These are phyloP conservation scores for Zymoseptoria brevis DNA, from an alignment of 2,329 filamentous ascomycete species.

Conservation along the genomic window DNA sequence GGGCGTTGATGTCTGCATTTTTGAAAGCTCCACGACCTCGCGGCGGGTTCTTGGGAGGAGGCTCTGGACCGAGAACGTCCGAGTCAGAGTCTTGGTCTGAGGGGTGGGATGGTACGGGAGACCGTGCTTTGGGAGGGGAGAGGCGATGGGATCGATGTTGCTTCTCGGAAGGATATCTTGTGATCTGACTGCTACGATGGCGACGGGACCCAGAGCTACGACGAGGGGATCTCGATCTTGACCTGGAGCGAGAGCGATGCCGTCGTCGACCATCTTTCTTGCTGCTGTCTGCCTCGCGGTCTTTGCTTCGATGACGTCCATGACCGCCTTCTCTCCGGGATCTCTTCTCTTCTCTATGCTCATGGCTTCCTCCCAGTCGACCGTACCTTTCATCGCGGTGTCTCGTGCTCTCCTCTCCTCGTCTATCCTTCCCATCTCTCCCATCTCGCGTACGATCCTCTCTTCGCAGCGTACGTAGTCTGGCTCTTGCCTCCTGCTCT, in stretches of 20 bases:
- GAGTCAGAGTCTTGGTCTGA: constrained; percentile 36
- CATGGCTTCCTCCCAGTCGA: not conserved
- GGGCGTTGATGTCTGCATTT: constrained; percentile 64
- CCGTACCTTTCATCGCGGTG: not conserved
- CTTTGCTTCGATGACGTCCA: not conserved
- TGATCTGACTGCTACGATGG: not conserved
- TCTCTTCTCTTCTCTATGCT: not conserved
- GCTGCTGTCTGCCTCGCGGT: not conserved
- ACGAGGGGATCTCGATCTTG: constrained; percentile 1
- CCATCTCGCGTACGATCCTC: constrained; percentile 9
- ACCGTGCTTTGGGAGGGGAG: not conserved
- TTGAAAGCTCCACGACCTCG: constrained; percentile 60
- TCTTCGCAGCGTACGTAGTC: constrained; percentile 51
- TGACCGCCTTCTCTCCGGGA: not conserved
- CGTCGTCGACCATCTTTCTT: constrained; percentile 1
- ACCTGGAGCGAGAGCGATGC: constrained; percentile 2
- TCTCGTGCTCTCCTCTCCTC: constrained; percentile 1
- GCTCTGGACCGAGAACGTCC: constrained; percentile 67
- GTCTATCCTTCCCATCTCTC: constrained; percentile 7
- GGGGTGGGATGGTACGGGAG: not conserved
- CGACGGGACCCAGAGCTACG: not conserved
- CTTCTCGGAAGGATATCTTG: not conserved
- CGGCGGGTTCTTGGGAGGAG: constrained; percentile 36
- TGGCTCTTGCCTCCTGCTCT: constrained; percentile 65
- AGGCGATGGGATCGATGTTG: not conserved